A percentile compares a stretch with the other conserved stretches of the same genome.
These are phyloP conservation scores for Xylariaceae sp. DNA, from an alignment of 2,329 filamentous ascomycete species.

Conservation along the genomic window DNA sequence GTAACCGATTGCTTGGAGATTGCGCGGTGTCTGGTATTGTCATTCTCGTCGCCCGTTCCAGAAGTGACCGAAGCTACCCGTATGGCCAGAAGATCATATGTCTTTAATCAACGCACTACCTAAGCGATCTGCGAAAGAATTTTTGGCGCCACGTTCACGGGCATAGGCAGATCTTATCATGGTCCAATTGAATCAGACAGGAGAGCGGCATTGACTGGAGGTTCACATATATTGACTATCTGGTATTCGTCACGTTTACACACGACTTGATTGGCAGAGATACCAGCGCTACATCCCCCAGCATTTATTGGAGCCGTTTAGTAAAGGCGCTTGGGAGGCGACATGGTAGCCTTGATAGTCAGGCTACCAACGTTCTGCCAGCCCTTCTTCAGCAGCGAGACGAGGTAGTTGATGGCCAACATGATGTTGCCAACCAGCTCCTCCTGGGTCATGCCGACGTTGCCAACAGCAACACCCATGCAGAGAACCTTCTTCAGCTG, in stretches of 20 bases:
- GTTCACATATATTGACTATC: constrained; percentile 30
- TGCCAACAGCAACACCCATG: constrained; percentile 98
- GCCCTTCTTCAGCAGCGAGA: constrained; percentile 99
- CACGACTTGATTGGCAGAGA: constrained; percentile 20
- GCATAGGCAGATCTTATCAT: neutral
- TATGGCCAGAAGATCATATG: no score
- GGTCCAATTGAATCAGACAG: neutral
- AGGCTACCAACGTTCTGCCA: constrained; percentile 99
- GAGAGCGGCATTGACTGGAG: constrained; percentile 16
- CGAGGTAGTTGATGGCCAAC: constrained; percentile 99
- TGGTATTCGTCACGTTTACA: constrained; percentile 16
- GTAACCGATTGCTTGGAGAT: no score
- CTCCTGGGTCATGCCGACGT: constrained; percentile 95
- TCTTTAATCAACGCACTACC: neutral
- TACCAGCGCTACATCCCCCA: constrained; percentile 31
- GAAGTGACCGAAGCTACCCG: no score
- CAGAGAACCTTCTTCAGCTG: constrained; percentile 99
- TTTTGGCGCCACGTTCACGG: neutral
- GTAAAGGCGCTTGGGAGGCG: constrained; percentile 95
- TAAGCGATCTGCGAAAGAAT: neutral
- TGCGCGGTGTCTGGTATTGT: no score
- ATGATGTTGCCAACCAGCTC: constrained; percentile 98
- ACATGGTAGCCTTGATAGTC: constrained; percentile 99
- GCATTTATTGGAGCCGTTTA: constrained; percentile 47
- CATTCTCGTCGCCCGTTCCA: no score